Percentiles rank a stretch among this genome's conserved stretches.
Evolutionary conservation across 768 basidiomycete genomes (phyloP).

Genomic region (Suillus occidentalis): DNA sequence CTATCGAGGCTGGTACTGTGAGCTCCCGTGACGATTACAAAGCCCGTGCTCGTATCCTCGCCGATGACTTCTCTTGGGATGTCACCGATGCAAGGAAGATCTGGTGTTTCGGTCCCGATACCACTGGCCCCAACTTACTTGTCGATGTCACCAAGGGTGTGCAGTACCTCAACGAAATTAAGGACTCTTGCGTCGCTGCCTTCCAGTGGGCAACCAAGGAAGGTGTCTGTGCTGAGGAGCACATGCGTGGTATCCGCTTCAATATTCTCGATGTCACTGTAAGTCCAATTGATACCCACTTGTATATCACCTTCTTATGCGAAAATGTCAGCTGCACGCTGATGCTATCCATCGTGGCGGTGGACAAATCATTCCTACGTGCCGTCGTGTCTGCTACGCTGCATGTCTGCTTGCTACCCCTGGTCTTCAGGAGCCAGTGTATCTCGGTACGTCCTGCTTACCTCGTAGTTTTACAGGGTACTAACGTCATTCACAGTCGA

Average conservation of each 20-base stretch:
- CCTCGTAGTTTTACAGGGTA: background rate
- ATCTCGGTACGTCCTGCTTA: slow-evolving; percentile 60
- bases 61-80: slow-evolving; percentile 97
- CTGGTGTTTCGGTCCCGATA: slow-evolving; percentile 99
- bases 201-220: slow-evolving; percentile 99
- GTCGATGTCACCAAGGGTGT: slow-evolving; percentile 99
- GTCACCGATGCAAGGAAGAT: slow-evolving; percentile 99
- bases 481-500: slow-evolving; percentile 60
- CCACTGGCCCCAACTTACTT: slow-evolving; percentile 93
- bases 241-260: slow-evolving; percentile 97
- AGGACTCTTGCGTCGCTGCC: slow-evolving; percentile 98
- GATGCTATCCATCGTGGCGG: slow-evolving; percentile 99
- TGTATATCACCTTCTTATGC: background rate
- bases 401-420: slow-evolving; percentile 91
- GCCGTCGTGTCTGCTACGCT: slow-evolving; percentile 94
- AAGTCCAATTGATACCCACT: slow-evolving; percentile 29
- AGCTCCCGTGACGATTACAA: slow-evolving; percentile 97
- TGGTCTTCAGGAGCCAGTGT: slow-evolving; percentile 93
- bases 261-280: slow-evolving; percentile 96
- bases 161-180: slow-evolving; percentile 99
- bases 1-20: slow-evolving; percentile 86
- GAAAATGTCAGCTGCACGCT: slow-evolving; percentile 71
- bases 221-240: slow-evolving; percentile 94
- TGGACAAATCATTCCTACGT: slow-evolving; percentile 97
- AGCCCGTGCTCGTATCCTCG: slow-evolving; percentile 89